Evolutionary conservation across 495 filamentous ascomycete species (phyloP), one percentile per base, ranked within the genome.

Genomic region (Talaromyces stipitatus): DNA sequence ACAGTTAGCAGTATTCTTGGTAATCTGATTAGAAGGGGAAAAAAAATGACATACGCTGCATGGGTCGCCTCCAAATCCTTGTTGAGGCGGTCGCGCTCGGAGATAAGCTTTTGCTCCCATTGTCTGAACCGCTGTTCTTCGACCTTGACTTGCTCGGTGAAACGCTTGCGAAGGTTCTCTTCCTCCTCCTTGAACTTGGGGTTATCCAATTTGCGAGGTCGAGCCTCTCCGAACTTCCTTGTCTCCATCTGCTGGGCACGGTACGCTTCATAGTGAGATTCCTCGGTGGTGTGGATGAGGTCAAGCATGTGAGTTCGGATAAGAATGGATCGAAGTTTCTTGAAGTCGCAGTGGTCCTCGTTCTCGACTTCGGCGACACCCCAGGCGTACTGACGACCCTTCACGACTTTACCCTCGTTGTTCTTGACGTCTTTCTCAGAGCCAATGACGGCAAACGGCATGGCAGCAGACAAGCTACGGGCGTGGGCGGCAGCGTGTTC

Each of bases 111-210:
- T 84, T 98, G 95, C 79, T 98, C 94, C 94, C 94, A 98, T 79
- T 94, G 86, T 73, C 95, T 83, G 86, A 98, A 98, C 56, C 94
- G 85, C 75, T 95, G 89, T 76, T 98, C 94, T 80, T 98, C 94
- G 66, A 97, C 89, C 86, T 98, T 98, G 78, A 97, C 94, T 73
- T 98, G 95, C 79, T 98, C 94, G 61, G 94, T 98, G 79, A 98
- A 98, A 60, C 94, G 84, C 87, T 98, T 98, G 71, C 94, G 85
- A 62, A 98, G 81, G 61, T 86, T 89, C 81, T 98, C 94, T 67
- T 98, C 94, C 73, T 98, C 94, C 72, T 98, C 94, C 82, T 98
- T 98, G 85, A 97, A 98, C 82, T 97, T 97, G 73, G 94, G 94
- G 80, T 98, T 98, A 80, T 98, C 94, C 60, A 98, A 82, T 81